These are phyloP conservation scores for Keithomyces neogunnii DNA, from an alignment of 2,329 filamentous ascomycete genomes.

Conservation along the genomic window DNA sequence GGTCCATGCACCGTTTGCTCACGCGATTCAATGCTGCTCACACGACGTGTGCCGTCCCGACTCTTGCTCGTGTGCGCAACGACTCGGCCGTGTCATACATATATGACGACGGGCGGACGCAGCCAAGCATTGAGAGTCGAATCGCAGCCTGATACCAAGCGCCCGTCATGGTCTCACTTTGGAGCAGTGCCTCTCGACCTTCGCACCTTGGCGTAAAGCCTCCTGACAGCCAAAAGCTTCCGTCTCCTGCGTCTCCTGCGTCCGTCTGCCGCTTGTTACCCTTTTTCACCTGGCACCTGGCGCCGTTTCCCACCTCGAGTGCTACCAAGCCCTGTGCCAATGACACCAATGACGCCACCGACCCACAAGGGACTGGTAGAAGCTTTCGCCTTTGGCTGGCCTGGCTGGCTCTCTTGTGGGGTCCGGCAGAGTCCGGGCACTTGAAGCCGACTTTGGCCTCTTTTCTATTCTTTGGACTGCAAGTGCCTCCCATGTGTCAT, in stretches of 20 bases:
- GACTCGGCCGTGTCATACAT: too few relatives aligned
- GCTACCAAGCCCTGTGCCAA: neutral
- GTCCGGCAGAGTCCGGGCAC: neutral
- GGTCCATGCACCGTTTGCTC: neutral
- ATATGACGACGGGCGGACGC: too few relatives aligned
- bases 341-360: slow-evolving; percentile 3
- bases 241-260: neutral
- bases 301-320: neutral
- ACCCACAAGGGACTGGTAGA: neutral
- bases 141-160: too few relatives aligned
- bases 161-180: neutral
- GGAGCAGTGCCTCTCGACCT: neutral
- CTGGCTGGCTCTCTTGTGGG: neutral
- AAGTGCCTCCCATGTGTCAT: too few relatives aligned
- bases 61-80: neutral
- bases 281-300: neutral
- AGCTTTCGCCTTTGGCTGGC: neutral
- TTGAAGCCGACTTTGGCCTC: neutral
- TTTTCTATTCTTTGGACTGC: too few relatives aligned
- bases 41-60: neutral
- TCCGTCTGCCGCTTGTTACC: too few relatives aligned
- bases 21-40: neutral
- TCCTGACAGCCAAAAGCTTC: too few relatives aligned
- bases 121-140: too few relatives aligned
- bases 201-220: neutral